phyloP scores from a whole-genome alignment of 495 filamentous ascomycete species.

The Lepidopterella palustris region DNA sequence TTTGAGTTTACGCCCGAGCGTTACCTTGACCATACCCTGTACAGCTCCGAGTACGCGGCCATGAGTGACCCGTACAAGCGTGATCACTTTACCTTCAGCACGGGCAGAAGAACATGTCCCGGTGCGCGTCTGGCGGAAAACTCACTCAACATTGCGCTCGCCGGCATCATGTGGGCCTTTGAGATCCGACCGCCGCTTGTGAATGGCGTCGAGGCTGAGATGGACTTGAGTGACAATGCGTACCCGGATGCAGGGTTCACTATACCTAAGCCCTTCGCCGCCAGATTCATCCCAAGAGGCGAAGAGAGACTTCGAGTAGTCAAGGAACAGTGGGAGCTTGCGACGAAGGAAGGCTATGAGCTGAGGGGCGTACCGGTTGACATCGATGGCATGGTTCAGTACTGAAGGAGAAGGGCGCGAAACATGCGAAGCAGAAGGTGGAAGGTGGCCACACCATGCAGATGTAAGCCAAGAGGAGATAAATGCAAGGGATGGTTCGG shows the following conservation, averaged over 20 bases:
- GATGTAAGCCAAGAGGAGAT: too few species aligned
- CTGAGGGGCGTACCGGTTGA: too few species aligned
- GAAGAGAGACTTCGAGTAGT: not conserved
- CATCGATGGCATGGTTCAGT: too few species aligned
- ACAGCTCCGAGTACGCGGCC: slow-evolving; percentile 23
- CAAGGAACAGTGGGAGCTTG: not conserved
- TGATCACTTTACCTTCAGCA: slow-evolving; percentile 26
- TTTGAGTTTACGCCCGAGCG: slow-evolving; percentile 23
- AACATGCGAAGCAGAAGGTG: too few species aligned
- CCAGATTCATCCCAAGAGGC: not conserved
- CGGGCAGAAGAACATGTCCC: slow-evolving; percentile 23
- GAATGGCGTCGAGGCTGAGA: not conserved
- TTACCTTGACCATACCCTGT: slow-evolving; percentile 10
- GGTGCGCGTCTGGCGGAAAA: slow-evolving; percentile 27
- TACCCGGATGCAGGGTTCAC: not conserved
- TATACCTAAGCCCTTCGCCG: not conserved
- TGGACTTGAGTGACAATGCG: not conserved
- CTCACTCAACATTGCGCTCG: slow-evolving; percentile 22
- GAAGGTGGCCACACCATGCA: too few species aligned
- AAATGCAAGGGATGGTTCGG: too few species aligned
- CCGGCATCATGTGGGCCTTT: slow-evolving; percentile 25
- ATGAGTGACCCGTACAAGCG: slow-evolving; percentile 19
- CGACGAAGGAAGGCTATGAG: too few species aligned
- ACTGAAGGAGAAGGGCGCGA: too few species aligned
- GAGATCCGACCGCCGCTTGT: slow-evolving; percentile 5